Base-by-base conservation (phyloP, 495 filamentous ascomycete species). In the Penicillium goetzii region DNA sequence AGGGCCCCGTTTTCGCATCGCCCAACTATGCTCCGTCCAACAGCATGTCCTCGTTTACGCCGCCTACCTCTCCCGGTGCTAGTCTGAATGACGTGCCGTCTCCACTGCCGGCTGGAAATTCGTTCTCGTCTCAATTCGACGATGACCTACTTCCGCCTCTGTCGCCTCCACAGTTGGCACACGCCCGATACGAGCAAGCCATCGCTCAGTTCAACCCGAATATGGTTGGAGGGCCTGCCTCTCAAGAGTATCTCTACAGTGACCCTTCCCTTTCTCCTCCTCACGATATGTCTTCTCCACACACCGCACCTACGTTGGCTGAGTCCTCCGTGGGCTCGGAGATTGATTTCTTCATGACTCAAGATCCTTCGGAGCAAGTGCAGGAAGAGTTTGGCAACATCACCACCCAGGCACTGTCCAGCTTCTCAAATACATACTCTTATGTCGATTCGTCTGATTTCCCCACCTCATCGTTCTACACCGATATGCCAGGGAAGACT, bases 41-140 rank as follows among this genome's bases (percentile, higher is more conserved):
- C 14, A 73, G 72, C 28, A 67, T 79, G 23, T 81, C 82, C 30
- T 78, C 80, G 0, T 80, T 73, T 54, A 84, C 82, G 17, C 82
- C 82, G 28, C 79, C 81, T n/a, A 69, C 79, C 19, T 83, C 81
- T 30, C 82, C 82, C 7, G 74, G 75, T 11, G 68, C 69, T 58
- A 74, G 68, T 53, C 71, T 67, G 19, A 69, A 77, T 76, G 82
- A 79, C 75, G 80, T 76, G 62, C 78, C 56, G 70, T 81, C 70
- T 70, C 83, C 68, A 76, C 79, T 11, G 64, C 77, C 53, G 68
- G 83, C 60, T 75, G 80, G 68, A 71, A 81, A 69, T 74, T 86
- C 60, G 72, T 69, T 77, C 57, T 76, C 72, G 17, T 76, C 76
- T 59, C 73, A 60, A 77, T 73, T 76, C n/a, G 78, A 82, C 43